Conservation (phyloP, 1,284 basidiomycete genomes). For the Irpex rosettiformis region DNA sequence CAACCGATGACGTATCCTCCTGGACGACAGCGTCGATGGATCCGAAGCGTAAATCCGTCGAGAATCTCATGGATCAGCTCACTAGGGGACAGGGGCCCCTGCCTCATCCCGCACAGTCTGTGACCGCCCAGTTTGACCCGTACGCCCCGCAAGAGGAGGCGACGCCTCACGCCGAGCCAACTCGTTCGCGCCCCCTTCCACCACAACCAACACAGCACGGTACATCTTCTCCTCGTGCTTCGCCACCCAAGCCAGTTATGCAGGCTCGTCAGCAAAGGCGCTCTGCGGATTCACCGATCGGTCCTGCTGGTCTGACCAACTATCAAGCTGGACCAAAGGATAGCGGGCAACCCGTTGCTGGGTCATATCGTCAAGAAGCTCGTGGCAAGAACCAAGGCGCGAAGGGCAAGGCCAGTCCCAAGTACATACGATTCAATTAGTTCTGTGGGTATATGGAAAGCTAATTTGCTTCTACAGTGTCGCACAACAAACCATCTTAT, state of each 20-base stretch:
- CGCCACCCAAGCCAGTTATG: slow-evolving; percentile 51
- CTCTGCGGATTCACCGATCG: slow-evolving; percentile 31
- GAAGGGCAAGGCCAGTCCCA: slow-evolving; percentile 53
- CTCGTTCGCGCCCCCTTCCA: slow-evolving; percentile 44
- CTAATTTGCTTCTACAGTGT: slow-evolving; percentile 15
- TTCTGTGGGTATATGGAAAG: background rate
- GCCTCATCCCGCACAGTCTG: slow-evolving; percentile 31
- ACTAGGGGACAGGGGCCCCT: slow-evolving; percentile 49
- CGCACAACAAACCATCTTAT: slow-evolving; percentile 55
- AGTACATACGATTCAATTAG: slow-evolving; percentile 32
- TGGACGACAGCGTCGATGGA: slow-evolving; percentile 51
- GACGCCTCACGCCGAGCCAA: slow-evolving; percentile 42
- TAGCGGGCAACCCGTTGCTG: slow-evolving; percentile 63
- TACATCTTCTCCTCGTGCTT: slow-evolving; percentile 54
- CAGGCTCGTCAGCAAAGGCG: slow-evolving; percentile 29
- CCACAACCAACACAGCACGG: slow-evolving; percentile 44
- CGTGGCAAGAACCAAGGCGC: slow-evolving; percentile 21
- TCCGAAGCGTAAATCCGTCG: slow-evolving; percentile 74
- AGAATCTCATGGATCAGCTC: slow-evolving; percentile 71
- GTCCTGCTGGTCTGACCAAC: slow-evolving; percentile 38
- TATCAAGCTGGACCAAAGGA: slow-evolving; percentile 44
- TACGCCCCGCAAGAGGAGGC: slow-evolving; percentile 42
- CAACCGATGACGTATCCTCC: slow-evolving; percentile 47
- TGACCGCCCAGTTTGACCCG: slow-evolving; percentile 36
- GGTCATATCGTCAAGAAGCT: slow-evolving; percentile 31